Conservation (phyloP, 768 basidiomycete genomes). For the Suillus fuscotomentosus region DNA sequence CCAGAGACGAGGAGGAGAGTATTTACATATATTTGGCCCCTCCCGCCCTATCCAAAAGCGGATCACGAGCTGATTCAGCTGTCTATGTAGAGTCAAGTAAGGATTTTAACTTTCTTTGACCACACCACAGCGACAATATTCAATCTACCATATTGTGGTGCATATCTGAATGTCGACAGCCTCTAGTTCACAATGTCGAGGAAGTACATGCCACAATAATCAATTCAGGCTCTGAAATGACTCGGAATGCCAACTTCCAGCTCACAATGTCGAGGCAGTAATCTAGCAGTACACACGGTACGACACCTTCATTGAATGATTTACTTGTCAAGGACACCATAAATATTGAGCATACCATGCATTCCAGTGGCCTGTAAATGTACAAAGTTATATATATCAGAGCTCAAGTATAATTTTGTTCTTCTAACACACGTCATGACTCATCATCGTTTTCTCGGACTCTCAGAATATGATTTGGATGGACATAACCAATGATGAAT, state of each 20-base stretch:
- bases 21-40: neutral
- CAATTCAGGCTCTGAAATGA: neutral
- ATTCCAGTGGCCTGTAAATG: neutral
- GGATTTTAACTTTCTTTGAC: neutral
- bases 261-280: neutral
- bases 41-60: neutral
- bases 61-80: too few species aligned
- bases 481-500: neutral
- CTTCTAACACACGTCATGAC: neutral
- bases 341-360: neutral
- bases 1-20: constrained; percentile 4
- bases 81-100: too few species aligned
- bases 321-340: neutral
- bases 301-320: neutral
- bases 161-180: neutral
- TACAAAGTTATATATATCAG: neutral
- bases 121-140: neutral
- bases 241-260: neutral
- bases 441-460: neutral
- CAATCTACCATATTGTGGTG: neutral
- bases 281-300: neutral
- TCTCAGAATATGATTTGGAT: neutral
- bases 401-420: neutral
- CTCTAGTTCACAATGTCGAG: neutral
- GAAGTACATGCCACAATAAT: neutral